Percentiles rank a stretch among this genome's conserved stretches.
These are phyloP conservation scores for Penicillium flavigenum DNA, from an alignment of 495 filamentous ascomycete species.

Conservation along the genomic window DNA sequence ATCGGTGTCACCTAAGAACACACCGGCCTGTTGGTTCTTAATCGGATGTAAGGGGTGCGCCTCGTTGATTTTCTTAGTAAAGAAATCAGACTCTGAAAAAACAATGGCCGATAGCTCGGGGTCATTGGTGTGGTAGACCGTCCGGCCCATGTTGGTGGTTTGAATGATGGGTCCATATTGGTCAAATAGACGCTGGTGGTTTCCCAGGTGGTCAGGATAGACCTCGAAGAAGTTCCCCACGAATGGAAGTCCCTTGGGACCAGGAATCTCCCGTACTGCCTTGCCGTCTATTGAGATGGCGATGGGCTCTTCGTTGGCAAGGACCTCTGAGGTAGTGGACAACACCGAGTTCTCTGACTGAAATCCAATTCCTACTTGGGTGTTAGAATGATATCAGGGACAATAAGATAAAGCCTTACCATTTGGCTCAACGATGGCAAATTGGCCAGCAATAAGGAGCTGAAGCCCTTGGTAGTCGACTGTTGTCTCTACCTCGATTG, in stretches of 20 bases:
- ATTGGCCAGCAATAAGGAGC: constrained; percentile 41
- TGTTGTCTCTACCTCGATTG: constrained; percentile 38
- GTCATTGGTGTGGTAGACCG: constrained; percentile 51
- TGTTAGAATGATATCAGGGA: constrained; percentile 8
- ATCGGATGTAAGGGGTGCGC: constrained; percentile 49
- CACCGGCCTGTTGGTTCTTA: constrained; percentile 44
- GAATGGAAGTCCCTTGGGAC: constrained; percentile 48
- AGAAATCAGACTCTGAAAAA: constrained; percentile 49
- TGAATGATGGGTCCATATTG: constrained; percentile 54
- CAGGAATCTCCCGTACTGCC: constrained; percentile 41
- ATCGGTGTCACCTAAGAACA: constrained; percentile 56
- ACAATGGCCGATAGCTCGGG: constrained; percentile 41
- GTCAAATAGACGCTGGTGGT: constrained; percentile 55
- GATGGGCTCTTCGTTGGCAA: constrained; percentile 31
- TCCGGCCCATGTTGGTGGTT: constrained; percentile 53
- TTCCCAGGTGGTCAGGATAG: constrained; percentile 58
- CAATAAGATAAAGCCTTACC: constrained; percentile 11
- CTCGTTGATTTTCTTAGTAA: constrained; percentile 52
- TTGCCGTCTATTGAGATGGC: constrained; percentile 47
- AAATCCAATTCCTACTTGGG: constrained; percentile 40
- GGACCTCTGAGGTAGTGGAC: constrained; percentile 28
- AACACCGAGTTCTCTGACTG: constrained; percentile 29
- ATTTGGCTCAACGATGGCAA: constrained; percentile 41
- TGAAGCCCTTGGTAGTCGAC: constrained; percentile 35
- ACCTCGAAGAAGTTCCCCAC: constrained; percentile 56